Base-by-base conservation (phyloP, 352 stramenopile genomes). In the Phytophthora sp. region DNA sequence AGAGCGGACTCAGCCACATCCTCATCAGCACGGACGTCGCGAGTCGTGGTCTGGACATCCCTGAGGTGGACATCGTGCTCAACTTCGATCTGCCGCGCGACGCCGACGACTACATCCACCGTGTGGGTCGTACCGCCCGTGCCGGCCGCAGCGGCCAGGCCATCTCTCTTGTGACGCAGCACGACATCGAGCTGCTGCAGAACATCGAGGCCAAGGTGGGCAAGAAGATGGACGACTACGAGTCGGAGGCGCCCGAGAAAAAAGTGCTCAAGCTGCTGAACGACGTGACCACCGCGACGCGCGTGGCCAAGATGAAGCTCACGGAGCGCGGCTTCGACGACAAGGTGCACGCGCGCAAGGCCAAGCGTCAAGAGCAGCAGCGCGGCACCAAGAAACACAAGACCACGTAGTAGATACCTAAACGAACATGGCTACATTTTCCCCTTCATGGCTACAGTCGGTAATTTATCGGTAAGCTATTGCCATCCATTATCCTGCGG, bases 11-110 rank as follows among this genome's bases (percentile, higher is more conserved):
- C 27, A 96, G 90, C 32, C 79, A 88, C 34, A 87, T 99, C 9
- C 75, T 99, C 31, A 90, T 99, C 34, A 97, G 94, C 38, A 99
- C 98, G 24, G 97, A 99, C 73, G 96, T 99, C 12, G 97, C 97
- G 12, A 97, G 84, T 66, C 85, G 98, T 50, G 98, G 97, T 20
- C 73, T 99, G 15, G 97, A 99, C 65, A 98, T 99, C 44, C 96
- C 96, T 0, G 81, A 96, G 53, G 92, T 98, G 10, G 96, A 99
- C 68, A 74, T 99, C 3, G 98, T 99, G 18, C 76, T 99, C 37
- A 99, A 99, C 73, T 98, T 96, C 32, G 97, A 99, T 72, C 60
- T 99, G 18, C 98, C 98, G 4, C 84, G 92, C 23, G 91, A 94
- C 49, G 72, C 95, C n/a, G 89, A 97, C 35, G 96, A 99, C 70